phyloP scores from a whole-genome alignment of 2,329 filamentous ascomycete species.

The Penicillium sp. region DNA sequence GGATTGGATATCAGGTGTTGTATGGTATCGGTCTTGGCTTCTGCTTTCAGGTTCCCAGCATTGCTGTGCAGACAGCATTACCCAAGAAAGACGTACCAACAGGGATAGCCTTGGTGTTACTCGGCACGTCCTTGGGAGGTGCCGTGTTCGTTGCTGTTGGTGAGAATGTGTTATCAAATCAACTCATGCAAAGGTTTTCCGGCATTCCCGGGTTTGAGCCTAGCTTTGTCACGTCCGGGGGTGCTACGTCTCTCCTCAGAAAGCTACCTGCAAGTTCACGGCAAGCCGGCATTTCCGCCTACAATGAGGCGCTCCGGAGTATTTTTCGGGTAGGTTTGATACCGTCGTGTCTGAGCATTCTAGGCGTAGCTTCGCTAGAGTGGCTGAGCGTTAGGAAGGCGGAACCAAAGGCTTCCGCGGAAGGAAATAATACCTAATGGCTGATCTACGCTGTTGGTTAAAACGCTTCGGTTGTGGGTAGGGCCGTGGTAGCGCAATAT shows the following conservation, averaged over 20 bases:
- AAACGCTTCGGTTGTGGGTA: no score
- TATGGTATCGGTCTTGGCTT: constrained; percentile 21
- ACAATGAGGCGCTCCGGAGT: background rate
- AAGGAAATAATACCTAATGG: no score
- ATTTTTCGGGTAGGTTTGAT: no score
- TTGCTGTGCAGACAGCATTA: background rate
- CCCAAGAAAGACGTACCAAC: background rate
- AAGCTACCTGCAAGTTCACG: background rate
- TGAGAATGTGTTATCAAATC: background rate
- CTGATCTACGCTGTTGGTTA: no score
- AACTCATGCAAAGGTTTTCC: background rate
- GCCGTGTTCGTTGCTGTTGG: background rate
- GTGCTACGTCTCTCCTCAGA: background rate
- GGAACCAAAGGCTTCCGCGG: no score
- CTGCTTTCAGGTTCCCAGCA: constrained; percentile 3
- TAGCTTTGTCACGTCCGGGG: background rate
- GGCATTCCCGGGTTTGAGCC: background rate
- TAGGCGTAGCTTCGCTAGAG: background rate
- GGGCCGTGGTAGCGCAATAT: no score
- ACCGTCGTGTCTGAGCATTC: background rate
- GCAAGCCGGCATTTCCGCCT: background rate
- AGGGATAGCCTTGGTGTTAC: background rate
- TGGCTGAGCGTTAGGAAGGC: constrained; percentile 1
- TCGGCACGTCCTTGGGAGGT: background rate
- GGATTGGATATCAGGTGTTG: constrained; percentile 28